These are phyloP conservation scores for Diplodia intermedia DNA, from an alignment of 2,329 filamentous ascomycete species.

Conservation along the genomic window DNA sequence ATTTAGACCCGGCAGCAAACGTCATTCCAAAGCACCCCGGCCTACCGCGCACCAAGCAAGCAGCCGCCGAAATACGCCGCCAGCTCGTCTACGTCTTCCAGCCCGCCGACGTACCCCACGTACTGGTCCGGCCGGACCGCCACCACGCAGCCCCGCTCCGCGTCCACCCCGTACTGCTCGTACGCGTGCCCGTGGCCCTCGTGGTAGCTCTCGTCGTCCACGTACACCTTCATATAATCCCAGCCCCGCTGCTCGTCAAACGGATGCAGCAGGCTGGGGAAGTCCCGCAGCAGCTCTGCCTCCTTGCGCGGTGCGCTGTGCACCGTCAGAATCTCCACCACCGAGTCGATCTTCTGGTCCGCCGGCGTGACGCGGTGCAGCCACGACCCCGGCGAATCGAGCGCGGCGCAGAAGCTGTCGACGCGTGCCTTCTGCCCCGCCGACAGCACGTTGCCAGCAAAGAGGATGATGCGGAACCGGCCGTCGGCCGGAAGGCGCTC, in stretches of 20 bases:
- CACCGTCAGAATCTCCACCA: conserved; percentile 67
- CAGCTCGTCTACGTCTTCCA: conserved; percentile 44
- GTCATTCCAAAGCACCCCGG: too few relatives aligned
- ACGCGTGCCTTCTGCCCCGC: conserved; percentile 55
- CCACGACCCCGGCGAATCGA: conserved; percentile 50
- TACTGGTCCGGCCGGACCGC: conserved; percentile 73
- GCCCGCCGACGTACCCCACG: conserved; percentile 56
- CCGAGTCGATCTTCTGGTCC: conserved; percentile 50
- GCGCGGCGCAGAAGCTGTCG: conserved; percentile 55
- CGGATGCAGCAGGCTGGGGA: conserved; percentile 54
- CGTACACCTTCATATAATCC: conserved; percentile 55
- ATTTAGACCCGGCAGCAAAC: too few relatives aligned
- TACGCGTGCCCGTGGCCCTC: conserved; percentile 57
- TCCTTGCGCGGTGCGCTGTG: conserved; percentile 61
- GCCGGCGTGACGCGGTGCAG: conserved; percentile 54
- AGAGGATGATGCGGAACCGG: conserved; percentile 65
- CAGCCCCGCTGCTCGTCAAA: conserved; percentile 49
- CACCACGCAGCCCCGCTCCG: conserved; percentile 63
- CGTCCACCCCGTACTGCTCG: conserved; percentile 65
- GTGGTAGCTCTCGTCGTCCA: conserved; percentile 55
- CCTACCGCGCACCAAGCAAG: conserved; percentile 4
- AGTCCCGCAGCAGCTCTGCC: conserved; percentile 51
- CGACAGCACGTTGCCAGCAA: conserved; percentile 64
- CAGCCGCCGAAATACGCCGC: conserved; percentile 38
- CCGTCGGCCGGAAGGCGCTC: conserved; percentile 64